These are phyloP conservation scores for Neurospora sp. DNA, from an alignment of 2,329 filamentous ascomycete species.

Conservation along the genomic window DNA sequence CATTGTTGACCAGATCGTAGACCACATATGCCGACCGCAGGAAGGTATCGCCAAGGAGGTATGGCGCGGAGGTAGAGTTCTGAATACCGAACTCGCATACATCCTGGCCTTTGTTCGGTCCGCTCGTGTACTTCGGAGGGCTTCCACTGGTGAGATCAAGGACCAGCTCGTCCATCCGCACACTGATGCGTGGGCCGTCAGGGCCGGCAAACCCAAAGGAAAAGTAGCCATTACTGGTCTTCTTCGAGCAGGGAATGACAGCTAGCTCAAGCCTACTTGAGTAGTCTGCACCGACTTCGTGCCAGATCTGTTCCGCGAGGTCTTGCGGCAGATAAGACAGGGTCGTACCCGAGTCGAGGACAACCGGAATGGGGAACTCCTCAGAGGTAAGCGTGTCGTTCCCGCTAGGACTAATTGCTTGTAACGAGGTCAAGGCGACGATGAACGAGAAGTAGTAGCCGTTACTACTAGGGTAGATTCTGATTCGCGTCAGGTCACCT, in stretches of 20 bases:
- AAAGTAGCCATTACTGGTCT: constrained; percentile 36
- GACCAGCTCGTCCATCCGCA: constrained; percentile 48
- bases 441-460: constrained; percentile 33
- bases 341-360: constrained; percentile 69
- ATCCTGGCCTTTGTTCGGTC: constrained; percentile 32
- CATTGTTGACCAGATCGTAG: constrained; percentile 48
- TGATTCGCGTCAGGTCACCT: constrained; percentile 51
- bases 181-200: constrained; percentile 37
- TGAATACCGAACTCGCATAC: constrained; percentile 49
- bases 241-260: constrained; percentile 40
- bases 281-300: constrained; percentile 43
- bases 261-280: constrained; percentile 26
- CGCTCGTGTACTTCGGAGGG: constrained; percentile 27
- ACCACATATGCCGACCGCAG: constrained; percentile 51
- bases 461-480: constrained; percentile 39
- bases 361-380: constrained; percentile 42
- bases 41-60: constrained; percentile 47
- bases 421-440: constrained; percentile 37
- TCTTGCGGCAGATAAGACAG: constrained; percentile 58
- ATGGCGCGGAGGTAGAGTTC: constrained; percentile 32
- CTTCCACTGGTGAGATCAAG: constrained; percentile 30
- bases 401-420: constrained; percentile 38
- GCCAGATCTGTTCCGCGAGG: constrained; percentile 42
- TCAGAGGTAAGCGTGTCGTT: constrained; percentile 34
- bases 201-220: constrained; percentile 43